Conservation (phyloP, 805 yeast species). For the Tetrapisispora fleetii region DNA sequence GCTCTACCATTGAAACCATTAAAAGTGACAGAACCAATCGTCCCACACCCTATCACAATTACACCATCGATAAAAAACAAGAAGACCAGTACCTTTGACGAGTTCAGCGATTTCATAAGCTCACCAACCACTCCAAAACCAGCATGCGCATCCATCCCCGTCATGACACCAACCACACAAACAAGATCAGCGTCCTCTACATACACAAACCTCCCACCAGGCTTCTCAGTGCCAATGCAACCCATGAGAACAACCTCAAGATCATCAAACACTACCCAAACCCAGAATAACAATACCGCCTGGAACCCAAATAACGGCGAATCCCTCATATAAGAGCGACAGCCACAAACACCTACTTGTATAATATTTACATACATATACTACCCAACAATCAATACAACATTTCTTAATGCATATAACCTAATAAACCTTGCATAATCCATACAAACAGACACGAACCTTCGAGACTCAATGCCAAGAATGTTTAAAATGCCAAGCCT, state of each 20-base stretch:
- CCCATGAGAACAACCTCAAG: conserved; percentile 19
- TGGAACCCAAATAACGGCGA: conserved; percentile 1
- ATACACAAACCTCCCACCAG: conserved; percentile 30
- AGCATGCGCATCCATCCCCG: background rate
- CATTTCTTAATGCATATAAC: no score
- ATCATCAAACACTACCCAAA: background rate
- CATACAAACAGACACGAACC: no score
- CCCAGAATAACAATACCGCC: background rate
- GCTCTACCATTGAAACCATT: background rate
- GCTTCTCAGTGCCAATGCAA: conserved; percentile 32
- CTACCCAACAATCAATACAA: background rate
- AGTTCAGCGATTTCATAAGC: conserved; percentile 1
- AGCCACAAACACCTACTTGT: no score
- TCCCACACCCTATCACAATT: conserved; percentile 10
- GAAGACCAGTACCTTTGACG: background rate
- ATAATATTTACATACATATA: background rate
- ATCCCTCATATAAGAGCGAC: conserved; percentile 6
- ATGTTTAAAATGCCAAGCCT: background rate
- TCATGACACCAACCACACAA: background rate
- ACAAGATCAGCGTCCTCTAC: background rate
- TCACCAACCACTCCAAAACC: conserved; percentile 2
- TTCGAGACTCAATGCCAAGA: background rate
- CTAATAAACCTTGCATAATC: no score
- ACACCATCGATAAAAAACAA: background rate
- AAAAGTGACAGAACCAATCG: conserved; percentile 4